Percentiles rank a stretch among this genome's conserved stretches.
These are phyloP conservation scores for Pestalotiopsis sp. DNA, from an alignment of 2,329 filamentous ascomycete species.

Conservation along the genomic window DNA sequence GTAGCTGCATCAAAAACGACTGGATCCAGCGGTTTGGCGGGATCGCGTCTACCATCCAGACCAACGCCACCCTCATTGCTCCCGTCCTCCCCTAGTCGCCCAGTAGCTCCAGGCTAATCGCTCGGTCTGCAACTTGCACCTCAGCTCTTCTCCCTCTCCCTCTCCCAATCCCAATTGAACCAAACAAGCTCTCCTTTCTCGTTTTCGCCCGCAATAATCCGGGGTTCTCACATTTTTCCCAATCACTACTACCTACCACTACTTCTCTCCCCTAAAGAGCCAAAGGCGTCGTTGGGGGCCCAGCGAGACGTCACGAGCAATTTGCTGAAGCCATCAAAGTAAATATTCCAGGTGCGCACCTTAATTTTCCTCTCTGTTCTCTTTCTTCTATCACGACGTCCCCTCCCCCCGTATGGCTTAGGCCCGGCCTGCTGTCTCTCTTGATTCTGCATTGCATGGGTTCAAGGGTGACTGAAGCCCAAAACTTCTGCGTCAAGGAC, in stretches of 20 bases:
- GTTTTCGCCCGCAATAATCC: background rate
- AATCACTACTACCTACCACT: background rate
- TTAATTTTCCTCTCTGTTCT: background rate
- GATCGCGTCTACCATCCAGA: conserved; percentile 6
- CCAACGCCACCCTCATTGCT: conserved; percentile 9
- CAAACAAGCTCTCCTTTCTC: background rate
- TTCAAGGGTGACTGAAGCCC: conserved; percentile 13
- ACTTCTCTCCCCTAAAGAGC: background rate
- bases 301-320: background rate
- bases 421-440: background rate
- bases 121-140: background rate
- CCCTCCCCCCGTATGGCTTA: background rate
- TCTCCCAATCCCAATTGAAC: background rate
- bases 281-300: background rate
- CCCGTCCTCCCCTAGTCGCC: conserved; percentile 9
- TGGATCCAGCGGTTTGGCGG: background rate
- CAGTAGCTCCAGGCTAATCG: conserved; percentile 2
- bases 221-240: background rate
- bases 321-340: background rate
- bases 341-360: background rate
- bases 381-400: background rate
- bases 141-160: background rate
- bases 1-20: background rate
- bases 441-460: conserved; percentile 10
- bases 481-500: conserved; percentile 21